Percentiles rank a stretch among this genome's conserved stretches.
These are phyloP conservation scores for Saturnispora hagleri DNA, from an alignment of 805 yeast species.

Conservation along the genomic window DNA sequence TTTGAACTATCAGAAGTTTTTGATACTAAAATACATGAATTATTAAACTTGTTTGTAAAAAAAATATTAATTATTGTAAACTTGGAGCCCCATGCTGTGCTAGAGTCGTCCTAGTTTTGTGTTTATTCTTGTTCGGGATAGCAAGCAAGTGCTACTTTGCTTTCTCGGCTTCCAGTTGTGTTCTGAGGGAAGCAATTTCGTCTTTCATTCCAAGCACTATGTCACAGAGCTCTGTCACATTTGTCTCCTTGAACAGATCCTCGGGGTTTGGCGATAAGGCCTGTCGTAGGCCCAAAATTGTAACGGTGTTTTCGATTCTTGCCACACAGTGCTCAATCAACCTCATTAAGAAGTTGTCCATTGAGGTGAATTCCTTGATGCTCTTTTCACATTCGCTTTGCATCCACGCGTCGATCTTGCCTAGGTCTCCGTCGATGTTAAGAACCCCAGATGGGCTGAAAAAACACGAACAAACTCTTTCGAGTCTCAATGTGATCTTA, in stretches of 20 bases:
- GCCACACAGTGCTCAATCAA: constrained; percentile 59
- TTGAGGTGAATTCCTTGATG: neutral
- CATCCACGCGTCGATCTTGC: constrained; percentile 13
- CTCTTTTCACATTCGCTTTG: constrained; percentile 15
- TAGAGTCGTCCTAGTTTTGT: neutral
- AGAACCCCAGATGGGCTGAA: constrained; percentile 32
- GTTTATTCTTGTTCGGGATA: neutral
- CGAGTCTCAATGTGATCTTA: constrained; percentile 46
- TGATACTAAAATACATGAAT: too few species aligned
- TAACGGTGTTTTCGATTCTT: constrained; percentile 55
- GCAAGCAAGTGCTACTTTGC: neutral
- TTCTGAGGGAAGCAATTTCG: constrained; percentile 6
- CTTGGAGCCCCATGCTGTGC: too few species aligned
- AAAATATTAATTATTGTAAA: too few species aligned
- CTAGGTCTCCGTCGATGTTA: constrained; percentile 15
- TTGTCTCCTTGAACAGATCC: neutral
- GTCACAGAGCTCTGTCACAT: constrained; percentile 4
- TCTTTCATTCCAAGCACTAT: constrained; percentile 5
- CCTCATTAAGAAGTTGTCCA: constrained; percentile 39
- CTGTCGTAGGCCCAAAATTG: constrained; percentile 33
- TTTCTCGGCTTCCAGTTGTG: neutral
- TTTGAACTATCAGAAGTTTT: too few species aligned
- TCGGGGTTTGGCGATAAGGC: neutral
- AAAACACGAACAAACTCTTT: constrained; percentile 43
- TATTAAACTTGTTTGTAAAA: too few species aligned